phyloP scores from a whole-genome alignment of 2,329 filamentous ascomycete species.

The Cryphonectria radicalis region DNA sequence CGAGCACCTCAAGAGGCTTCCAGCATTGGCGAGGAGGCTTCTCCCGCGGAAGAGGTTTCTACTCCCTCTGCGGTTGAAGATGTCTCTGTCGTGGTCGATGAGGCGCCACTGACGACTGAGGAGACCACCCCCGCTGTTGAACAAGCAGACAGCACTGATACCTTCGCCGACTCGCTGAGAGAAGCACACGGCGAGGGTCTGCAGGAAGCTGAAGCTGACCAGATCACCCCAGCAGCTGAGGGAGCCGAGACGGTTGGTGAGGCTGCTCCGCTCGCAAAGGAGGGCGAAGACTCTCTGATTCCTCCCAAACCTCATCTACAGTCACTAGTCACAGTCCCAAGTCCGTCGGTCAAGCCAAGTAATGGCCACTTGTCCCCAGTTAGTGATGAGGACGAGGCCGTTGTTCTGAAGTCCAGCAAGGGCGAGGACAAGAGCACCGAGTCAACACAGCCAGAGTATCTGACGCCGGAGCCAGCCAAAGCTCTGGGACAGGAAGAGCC shows the following conservation, averaged over 20 bases:
- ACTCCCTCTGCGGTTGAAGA: not conserved
- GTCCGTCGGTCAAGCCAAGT: slow-evolving; percentile 26
- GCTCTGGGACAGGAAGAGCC: slow-evolving; percentile 15
- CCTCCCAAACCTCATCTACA: slow-evolving; percentile 31
- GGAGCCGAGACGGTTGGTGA: slow-evolving; percentile 33
- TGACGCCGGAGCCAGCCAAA: slow-evolving; percentile 21
- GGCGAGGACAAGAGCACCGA: slow-evolving; percentile 19
- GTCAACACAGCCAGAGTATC: slow-evolving; percentile 18
- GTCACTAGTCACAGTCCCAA: slow-evolving; percentile 26
- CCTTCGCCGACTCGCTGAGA: not conserved
- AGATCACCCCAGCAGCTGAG: slow-evolving; percentile 33
- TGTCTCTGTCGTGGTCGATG: not conserved
- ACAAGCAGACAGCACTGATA: slow-evolving; percentile 1
- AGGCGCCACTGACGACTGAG: not conserved
- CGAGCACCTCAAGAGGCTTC: not conserved
- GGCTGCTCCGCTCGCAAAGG: slow-evolving; percentile 29
- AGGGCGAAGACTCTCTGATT: slow-evolving; percentile 37
- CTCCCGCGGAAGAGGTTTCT: not conserved
- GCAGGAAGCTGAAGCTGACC: slow-evolving; percentile 5
- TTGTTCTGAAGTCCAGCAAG: slow-evolving; percentile 39
- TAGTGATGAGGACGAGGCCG: slow-evolving; percentile 48
- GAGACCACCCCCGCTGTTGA: not conserved
- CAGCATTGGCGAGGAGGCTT: not conserved
- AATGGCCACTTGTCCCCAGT: slow-evolving; percentile 32
- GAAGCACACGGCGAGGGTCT: not conserved